These are phyloP conservation scores for Ceratocystiopsis sp. DNA, from an alignment of 2,329 filamentous ascomycete species.

Conservation along the genomic window DNA sequence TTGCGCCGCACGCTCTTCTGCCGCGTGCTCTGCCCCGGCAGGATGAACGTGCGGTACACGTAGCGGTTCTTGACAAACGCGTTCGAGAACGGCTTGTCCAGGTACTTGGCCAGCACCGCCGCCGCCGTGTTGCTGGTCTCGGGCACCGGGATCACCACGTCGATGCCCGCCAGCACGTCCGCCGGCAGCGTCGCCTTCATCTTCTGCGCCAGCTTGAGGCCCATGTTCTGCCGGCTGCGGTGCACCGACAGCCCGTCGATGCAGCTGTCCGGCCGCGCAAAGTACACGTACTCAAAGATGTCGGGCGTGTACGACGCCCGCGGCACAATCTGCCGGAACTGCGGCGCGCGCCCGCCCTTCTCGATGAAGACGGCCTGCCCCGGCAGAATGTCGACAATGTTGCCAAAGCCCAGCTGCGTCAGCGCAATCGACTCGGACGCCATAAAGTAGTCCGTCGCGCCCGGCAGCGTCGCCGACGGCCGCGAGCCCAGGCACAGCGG, in stretches of 20 bases:
- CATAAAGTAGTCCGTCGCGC: conserved; percentile 70
- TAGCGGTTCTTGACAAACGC: conserved; percentile 85
- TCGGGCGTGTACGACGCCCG: conserved; percentile 61
- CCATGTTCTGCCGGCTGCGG: conserved; percentile 73
- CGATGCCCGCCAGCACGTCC: conserved; percentile 57
- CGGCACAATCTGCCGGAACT: conserved; percentile 58
- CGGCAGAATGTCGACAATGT: conserved; percentile 62
- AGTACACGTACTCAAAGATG: conserved; percentile 80
- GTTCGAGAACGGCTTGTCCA: conserved; percentile 62
- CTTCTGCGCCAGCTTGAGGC: conserved; percentile 58
- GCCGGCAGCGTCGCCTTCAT: conserved; percentile 51
- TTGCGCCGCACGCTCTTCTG: conserved; percentile 82
- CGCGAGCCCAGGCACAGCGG: conserved; percentile 66
- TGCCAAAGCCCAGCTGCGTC: conserved; percentile 59
- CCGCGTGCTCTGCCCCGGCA: conserved; percentile 56
- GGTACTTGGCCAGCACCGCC: conserved; percentile 53
- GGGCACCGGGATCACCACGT: conserved; percentile 29
- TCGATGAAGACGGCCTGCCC: conserved; percentile 49
- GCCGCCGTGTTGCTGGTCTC: conserved; percentile 65
- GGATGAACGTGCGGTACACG: conserved; percentile 71
- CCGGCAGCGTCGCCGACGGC: conserved; percentile 41
- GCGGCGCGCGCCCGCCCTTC: conserved; percentile 50
- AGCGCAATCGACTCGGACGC: conserved; percentile 79
- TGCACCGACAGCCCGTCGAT: conserved; percentile 85
- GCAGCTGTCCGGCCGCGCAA: conserved; percentile 62